Percentiles rank a stretch among this genome's conserved stretches.
Evolutionary conservation across 805 yeast species (phyloP).

Genomic region (Candida broadrunensis): DNA sequence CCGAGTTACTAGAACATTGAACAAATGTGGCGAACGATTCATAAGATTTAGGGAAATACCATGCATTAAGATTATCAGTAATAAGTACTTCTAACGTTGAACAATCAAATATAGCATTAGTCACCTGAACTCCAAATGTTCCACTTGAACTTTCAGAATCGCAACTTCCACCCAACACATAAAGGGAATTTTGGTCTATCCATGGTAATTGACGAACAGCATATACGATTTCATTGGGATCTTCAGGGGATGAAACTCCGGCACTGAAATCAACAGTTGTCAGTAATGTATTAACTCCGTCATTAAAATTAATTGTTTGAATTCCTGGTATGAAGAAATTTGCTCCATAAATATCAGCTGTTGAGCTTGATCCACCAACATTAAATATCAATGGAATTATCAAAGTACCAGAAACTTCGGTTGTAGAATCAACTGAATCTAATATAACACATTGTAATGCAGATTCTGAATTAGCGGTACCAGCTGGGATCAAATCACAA

Average conservation of each 20-base stretch:
- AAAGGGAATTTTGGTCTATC: conserved; percentile 4
- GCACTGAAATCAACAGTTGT: neutral
- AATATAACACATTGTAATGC: conserved; percentile 10
- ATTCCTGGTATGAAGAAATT: conserved; percentile 8
- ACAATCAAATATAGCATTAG: conserved; percentile 4
- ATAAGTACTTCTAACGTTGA: conserved; percentile 1
- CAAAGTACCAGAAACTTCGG: conserved; percentile 9
- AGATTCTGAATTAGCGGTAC: conserved; percentile 4
- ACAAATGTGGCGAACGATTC: neutral
- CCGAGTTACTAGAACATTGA: conserved; percentile 8
- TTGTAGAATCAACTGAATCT: conserved; percentile 1
- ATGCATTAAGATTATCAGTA: conserved; percentile 3
- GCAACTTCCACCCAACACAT: conserved; percentile 7
- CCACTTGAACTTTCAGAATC: conserved; percentile 3
- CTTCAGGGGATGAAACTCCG: neutral
- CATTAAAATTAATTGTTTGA: conserved; percentile 13
- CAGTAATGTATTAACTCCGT: conserved; percentile 3
- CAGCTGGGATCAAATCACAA: conserved; percentile 10
- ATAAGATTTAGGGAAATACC: neutral
- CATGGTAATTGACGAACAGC: neutral
- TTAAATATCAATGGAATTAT: conserved; percentile 14
- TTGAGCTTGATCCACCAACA: conserved; percentile 9
- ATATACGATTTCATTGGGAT: neutral
- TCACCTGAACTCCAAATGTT: conserved; percentile 4
- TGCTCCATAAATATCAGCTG: conserved; percentile 11